Percentiles rank a stretch among this genome's conserved stretches.
phyloP scores from a whole-genome alignment of 768 basidiomycete species.

The Pleurotus pulmonarius region DNA sequence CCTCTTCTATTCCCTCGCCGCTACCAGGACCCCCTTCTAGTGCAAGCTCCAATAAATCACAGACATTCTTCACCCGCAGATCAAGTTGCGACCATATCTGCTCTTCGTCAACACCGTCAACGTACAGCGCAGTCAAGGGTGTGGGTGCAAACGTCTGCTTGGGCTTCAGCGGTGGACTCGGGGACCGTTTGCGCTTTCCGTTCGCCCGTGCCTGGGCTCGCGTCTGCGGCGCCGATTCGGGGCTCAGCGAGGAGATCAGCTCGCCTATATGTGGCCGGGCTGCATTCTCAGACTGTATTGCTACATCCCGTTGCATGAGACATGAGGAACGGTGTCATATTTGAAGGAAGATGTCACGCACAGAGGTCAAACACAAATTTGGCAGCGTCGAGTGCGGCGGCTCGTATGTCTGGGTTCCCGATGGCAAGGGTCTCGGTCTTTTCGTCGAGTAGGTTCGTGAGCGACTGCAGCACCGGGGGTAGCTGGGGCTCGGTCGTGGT shows the following conservation, averaged over 20 bases:
- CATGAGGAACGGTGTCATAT: not conserved
- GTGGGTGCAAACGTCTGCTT: conserved; percentile 47
- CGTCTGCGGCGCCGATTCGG: conserved; percentile 70
- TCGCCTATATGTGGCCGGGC: conserved; percentile 63
- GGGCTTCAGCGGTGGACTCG: conserved; percentile 26
- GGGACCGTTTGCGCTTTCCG: conserved; percentile 40
- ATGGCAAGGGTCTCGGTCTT: conserved; percentile 52
- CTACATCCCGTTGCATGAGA: conserved; percentile 30
- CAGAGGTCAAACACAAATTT: conserved; percentile 78
- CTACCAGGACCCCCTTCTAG: conserved; percentile 47
- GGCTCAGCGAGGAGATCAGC: conserved; percentile 64
- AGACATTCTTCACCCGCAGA: conserved; percentile 67
- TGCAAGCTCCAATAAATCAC: conserved; percentile 61
- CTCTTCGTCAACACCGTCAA: conserved; percentile 76
- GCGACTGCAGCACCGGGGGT: conserved; percentile 36
- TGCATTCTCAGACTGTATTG: conserved; percentile 61
- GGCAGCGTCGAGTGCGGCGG: conserved; percentile 60
- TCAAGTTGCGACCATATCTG: conserved; percentile 96
- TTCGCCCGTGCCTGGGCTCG: conserved; percentile 53
- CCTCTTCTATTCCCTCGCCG: conserved; percentile 25
- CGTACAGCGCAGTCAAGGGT: conserved; percentile 70
- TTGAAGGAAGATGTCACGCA: conserved; percentile 28
- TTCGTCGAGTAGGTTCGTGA: conserved; percentile 54
- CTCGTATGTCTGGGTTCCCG: conserved; percentile 49
- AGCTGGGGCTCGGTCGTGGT: conserved; percentile 1